phyloP scores from a whole-genome alignment of 345 rosid genomes.

The Erucastrum elatum region DNA sequence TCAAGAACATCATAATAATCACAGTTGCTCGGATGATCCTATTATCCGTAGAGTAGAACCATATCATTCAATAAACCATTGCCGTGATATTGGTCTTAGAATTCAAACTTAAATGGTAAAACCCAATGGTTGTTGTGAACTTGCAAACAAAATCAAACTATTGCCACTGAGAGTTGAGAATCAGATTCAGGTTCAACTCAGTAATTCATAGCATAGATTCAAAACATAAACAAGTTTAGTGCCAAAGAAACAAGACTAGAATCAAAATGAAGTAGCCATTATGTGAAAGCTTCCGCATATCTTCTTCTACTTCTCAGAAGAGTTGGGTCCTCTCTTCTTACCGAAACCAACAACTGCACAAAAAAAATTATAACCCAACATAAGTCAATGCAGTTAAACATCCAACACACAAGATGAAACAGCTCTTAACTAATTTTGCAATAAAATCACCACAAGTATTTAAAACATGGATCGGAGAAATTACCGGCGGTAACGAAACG shows the following conservation, averaged over 20 bases:
- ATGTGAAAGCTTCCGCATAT: background rate
- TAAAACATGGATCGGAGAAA: background rate
- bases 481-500: slow-evolving; percentile 90
- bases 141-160: background rate
- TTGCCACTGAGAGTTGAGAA: no score
- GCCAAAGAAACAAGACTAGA: background rate
- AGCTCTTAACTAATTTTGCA: background rate
- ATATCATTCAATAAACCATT: background rate
- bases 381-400: background rate
- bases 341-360: slow-evolving; percentile 52
- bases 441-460: background rate
- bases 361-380: background rate
- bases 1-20: slow-evolving; percentile 48
- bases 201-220: slow-evolving; percentile 13
- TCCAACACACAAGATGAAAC: no score
- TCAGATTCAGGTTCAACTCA: background rate
- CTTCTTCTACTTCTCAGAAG: slow-evolving; percentile 44
- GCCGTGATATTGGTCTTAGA: background rate
- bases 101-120: background rate
- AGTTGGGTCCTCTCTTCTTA: slow-evolving; percentile 55
- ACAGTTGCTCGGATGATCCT: slow-evolving; percentile 53
- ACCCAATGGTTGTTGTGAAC: background rate
- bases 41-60: slow-evolving; percentile 41
- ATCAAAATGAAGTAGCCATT: background rate
- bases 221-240: background rate